phyloP scores from a whole-genome alignment of 352 stramenopile species.

The Elongisporangium senticosum region DNA sequence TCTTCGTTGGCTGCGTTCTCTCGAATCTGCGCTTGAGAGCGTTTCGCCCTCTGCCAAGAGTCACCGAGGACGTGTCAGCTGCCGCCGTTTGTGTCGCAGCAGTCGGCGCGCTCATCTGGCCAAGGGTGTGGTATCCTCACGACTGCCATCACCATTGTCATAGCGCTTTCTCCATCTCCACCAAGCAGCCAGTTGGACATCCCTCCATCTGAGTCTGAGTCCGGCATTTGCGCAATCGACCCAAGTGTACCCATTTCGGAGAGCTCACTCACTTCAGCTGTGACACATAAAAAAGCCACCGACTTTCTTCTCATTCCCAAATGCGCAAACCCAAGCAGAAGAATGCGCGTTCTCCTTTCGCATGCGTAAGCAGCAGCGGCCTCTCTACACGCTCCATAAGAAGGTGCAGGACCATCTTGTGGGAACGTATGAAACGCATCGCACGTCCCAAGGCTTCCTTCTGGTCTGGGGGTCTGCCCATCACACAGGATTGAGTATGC shows the following conservation, averaged over 20 bases:
- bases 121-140: not conserved
- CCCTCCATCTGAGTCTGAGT: not conserved
- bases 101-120: not conserved
- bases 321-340: not conserved
- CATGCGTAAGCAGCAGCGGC: not conserved
- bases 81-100: not conserved
- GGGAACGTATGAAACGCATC: no score
- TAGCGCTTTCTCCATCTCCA: no score
- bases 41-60: not conserved
- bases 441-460: not conserved
- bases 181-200: no score
- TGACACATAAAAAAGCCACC: not conserved
- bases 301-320: no score
- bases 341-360: not conserved
- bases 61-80: not conserved
- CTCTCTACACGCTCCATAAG: no score
- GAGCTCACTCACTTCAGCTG: not conserved
- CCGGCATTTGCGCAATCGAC: not conserved
- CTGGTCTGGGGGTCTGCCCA: not conserved
- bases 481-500: not conserved
- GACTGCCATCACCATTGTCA: no score
- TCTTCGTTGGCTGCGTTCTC: not conserved
- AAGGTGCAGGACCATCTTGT: no score
- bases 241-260: not conserved
- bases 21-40: not conserved